Evolutionary conservation across 106 monocot species (phyloP), one percentile per base, ranked within the genome.

Genomic region (Platanthera zijinensis): DNA sequence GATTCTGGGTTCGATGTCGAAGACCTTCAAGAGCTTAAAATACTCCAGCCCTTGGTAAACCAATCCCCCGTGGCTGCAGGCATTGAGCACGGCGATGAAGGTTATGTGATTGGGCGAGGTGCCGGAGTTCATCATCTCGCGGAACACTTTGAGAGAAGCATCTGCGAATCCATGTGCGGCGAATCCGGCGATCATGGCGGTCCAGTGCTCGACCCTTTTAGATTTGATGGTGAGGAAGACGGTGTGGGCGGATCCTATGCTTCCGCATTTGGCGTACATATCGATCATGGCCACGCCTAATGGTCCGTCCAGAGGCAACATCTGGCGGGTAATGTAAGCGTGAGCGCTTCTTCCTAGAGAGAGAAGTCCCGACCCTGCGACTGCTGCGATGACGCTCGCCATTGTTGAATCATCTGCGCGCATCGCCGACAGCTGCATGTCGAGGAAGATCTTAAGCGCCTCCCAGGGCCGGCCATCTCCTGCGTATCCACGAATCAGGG

Each of bases 201-300:
- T 85, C 84, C 84, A 85, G 30, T 85, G 84, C 10, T 52, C 54
- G 13, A 85, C 82, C 68, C 82, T 85, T 71, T 79, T 85, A 8
- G 53, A 48, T 17, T 72, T 18, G 74, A 82, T 76, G 14, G 32
- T 51, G 8, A 50, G n/a, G 53, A 85, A 85, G 30, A 72, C 54
- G 7, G 4, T 22, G 51, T 64, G 51, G 19, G 82, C 79, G 17
- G 48, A 48, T 50, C 9, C 76, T 66, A 85, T 85, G 57, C 52
- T 73, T 39, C 85, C 85, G 28, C 76, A 82, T 59, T 69, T 76
- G 7, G 72, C 46, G 46, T 85, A 85, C 85, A 82, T 79, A 22
- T 76, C 76, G 18, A 82, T 82, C 50, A 85, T 30, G 10, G 74
- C 69, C 0, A 80, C 79, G 59, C 66, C 71, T 7, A 84, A 28